These are phyloP conservation scores for Globisporangium ultimum DNA, from an alignment of 352 stramenopile genomes.

Conservation along the genomic window DNA sequence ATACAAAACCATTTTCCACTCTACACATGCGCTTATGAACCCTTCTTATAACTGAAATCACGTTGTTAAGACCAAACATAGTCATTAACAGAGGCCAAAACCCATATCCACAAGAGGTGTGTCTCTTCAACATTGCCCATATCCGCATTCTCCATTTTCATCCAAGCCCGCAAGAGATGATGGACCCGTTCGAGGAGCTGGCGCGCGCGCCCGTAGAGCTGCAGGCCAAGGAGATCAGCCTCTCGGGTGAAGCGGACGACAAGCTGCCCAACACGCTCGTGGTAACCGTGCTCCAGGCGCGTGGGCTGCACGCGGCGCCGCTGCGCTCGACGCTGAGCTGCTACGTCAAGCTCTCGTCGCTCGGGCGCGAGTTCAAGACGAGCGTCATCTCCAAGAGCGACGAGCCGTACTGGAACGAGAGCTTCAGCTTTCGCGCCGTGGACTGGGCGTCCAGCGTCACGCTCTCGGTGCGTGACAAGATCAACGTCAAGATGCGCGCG, in stretches of 20 bases:
- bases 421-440: constrained; percentile 63
- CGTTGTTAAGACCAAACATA: too few relatives aligned
- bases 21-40: too few relatives aligned
- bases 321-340: constrained; percentile 63
- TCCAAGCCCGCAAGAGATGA: too few relatives aligned
- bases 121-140: too few relatives aligned
- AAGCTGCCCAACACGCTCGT: constrained; percentile 70
- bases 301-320: constrained; percentile 34
- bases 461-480: constrained; percentile 64
- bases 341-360: constrained; percentile 71
- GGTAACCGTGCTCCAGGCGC: constrained; percentile 68
- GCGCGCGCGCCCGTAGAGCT: constrained; percentile 48
- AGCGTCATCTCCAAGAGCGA: constrained; percentile 58
- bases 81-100: too few relatives aligned
- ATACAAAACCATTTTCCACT: too few relatives aligned
- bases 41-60: too few relatives aligned
- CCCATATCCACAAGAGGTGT: too few relatives aligned
- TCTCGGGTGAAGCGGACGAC: constrained; percentile 47
- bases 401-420: constrained; percentile 75
- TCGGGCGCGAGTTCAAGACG: constrained; percentile 67
- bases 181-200: constrained; percentile 18
- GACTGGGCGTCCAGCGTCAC: constrained; percentile 67
- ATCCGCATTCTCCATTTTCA: too few relatives aligned
- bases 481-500: constrained; percentile 73
- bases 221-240: constrained; percentile 48